phyloP scores from a whole-genome alignment of 345 rosid species.

The Luvunga scandens region DNA sequence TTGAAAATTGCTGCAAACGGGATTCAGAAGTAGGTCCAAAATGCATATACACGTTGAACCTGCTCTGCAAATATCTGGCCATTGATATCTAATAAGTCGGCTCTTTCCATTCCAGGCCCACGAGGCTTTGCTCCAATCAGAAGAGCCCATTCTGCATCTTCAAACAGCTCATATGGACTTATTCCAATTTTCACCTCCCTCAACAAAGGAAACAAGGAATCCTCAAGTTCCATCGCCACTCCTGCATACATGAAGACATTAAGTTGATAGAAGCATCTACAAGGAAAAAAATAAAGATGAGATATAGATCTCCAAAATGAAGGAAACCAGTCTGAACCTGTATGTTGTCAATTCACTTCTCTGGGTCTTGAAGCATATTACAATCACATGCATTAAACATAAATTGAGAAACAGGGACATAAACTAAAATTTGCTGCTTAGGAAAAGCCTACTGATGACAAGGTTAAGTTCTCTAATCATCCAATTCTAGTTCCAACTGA shows the following conservation, averaged over 20 bases:
- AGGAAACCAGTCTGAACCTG: not conserved
- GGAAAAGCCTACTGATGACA: not conserved
- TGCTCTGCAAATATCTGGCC: slow-evolving; percentile 94
- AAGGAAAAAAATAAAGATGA: not conserved
- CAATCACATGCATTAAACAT: not conserved
- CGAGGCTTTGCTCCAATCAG: slow-evolving; percentile 98
- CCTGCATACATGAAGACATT: slow-evolving; percentile 36
- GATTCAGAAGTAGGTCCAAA: not conserved
- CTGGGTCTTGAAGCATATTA: not conserved
- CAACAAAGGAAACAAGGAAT: slow-evolving; percentile 88
- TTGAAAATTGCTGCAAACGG: not conserved
- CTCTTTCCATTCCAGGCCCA: slow-evolving; percentile 98
- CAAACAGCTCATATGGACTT: slow-evolving; percentile 74
- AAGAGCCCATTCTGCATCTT: slow-evolving; percentile 97
- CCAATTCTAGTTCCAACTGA: not conserved
- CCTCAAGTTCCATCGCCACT: slow-evolving; percentile 99
- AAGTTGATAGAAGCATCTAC: not conserved
- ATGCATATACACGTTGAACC: slow-evolving; percentile 31
- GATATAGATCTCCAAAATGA: not conserved
- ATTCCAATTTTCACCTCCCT: slow-evolving; percentile 91
- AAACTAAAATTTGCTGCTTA: not conserved
- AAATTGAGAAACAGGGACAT: not conserved
- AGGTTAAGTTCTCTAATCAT: not conserved
- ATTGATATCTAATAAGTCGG: slow-evolving; percentile 79
- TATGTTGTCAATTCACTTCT: not conserved